phyloP scores from a whole-genome alignment of 2,329 filamentous ascomycete species.

The Talaromyces piceae region DNA sequence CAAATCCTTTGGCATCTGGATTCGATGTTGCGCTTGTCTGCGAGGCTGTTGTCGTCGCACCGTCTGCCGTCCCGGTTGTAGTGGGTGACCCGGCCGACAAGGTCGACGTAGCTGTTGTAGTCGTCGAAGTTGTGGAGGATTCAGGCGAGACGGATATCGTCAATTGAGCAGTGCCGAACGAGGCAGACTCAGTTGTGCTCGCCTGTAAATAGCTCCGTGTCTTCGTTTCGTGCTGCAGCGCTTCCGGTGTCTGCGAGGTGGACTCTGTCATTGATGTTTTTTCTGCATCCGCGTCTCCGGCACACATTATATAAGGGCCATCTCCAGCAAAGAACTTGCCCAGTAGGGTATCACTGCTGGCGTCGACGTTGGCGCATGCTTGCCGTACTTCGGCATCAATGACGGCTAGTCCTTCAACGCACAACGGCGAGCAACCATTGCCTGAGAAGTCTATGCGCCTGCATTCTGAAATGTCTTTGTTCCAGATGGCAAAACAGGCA shows the following conservation, averaged over 20 bases:
- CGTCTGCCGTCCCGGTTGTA: neutral
- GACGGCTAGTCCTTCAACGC: constrained; percentile 6
- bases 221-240: neutral
- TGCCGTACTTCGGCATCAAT: constrained; percentile 7
- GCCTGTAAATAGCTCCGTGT: neutral
- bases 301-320: constrained; percentile 10
- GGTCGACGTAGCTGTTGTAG: constrained; percentile 3
- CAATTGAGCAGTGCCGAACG: neutral
- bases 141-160: neutral
- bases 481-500: constrained; percentile 9
- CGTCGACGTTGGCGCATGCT: constrained; percentile 6
- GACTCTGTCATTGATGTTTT: neutral
- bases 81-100: constrained; percentile 2
- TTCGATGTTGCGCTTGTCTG: neutral
- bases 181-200: constrained; percentile 2
- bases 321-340: constrained; percentile 8
- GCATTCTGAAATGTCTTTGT: constrained; percentile 11
- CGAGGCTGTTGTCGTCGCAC: neutral
- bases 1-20: constrained; percentile 10
- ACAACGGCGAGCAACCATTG: constrained; percentile 7
- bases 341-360: constrained; percentile 7
- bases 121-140: constrained; percentile 2
- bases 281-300: neutral
- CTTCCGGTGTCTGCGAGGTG: neutral
- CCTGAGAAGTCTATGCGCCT: constrained; percentile 5